Percentiles rank a stretch among this genome's conserved stretches.
These are phyloP conservation scores for Cinnamomum chago DNA, from an alignment of 164 flowering plant genomes.

Conservation along the genomic window DNA sequence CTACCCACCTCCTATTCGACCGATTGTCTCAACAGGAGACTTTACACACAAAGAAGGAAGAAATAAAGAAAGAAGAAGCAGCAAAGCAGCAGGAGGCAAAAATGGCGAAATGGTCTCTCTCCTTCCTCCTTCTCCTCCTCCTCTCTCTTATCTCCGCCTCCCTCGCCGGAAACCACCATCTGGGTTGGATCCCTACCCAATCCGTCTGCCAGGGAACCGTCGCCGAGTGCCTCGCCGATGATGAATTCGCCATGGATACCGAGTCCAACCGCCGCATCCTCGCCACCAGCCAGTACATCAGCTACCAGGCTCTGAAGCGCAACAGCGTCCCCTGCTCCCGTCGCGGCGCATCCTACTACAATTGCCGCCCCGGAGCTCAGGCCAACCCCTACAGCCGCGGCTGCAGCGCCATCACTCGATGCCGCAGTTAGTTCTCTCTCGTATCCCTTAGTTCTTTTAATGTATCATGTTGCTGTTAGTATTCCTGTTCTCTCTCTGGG, in stretches of 20 bases:
- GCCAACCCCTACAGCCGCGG: slow-evolving; percentile 87
- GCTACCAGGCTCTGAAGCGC: slow-evolving; percentile 83
- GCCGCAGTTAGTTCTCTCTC: slow-evolving; percentile 39
- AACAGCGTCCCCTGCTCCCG: slow-evolving; percentile 82
- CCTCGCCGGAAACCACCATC: slow-evolving; percentile 21
- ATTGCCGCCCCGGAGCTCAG: slow-evolving; percentile 69
- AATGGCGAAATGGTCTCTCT: neutral
- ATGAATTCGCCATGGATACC: slow-evolving; percentile 67
- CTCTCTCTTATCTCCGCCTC: slow-evolving; percentile 13
- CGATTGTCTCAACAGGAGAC: too few species aligned
- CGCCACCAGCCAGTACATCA: slow-evolving; percentile 64
- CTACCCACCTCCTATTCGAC: too few species aligned
- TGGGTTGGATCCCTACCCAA: slow-evolving; percentile 34
- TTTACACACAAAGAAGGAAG: too few species aligned
- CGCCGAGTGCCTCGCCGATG: slow-evolving; percentile 51
- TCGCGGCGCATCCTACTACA: slow-evolving; percentile 88
- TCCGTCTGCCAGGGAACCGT: slow-evolving; percentile 53
- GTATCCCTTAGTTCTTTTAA: too few species aligned
- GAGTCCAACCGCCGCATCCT: slow-evolving; percentile 80
- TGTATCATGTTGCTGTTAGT: too few species aligned
- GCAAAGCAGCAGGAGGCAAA: too few species aligned
- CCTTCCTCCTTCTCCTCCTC: slow-evolving; percentile 11
- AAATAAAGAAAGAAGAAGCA: too few species aligned
- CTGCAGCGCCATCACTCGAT: slow-evolving; percentile 73
- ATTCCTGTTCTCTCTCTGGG: neutral